These are phyloP conservation scores for Cardiospermum halicacabum DNA, from an alignment of 345 rosid genomes.

Conservation along the genomic window DNA sequence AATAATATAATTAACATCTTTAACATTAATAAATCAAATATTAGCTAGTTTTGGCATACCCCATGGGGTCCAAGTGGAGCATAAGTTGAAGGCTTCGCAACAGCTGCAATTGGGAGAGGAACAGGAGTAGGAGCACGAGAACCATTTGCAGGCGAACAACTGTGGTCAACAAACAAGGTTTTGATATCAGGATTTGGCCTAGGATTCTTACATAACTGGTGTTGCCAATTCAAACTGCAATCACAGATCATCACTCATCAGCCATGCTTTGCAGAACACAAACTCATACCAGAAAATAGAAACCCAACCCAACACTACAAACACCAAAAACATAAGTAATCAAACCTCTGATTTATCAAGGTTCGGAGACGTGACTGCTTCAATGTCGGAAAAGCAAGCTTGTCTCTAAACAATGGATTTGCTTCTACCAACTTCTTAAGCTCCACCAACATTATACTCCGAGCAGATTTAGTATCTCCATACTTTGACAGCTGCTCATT, in stretches of 20 bases:
- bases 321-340: background rate
- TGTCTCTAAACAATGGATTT: constrained; percentile 30
- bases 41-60: constrained; percentile 23
- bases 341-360: constrained; percentile 33
- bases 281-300: background rate
- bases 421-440: constrained; percentile 32
- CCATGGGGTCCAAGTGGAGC: constrained; percentile 53
- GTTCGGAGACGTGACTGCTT: constrained; percentile 28
- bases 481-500: constrained; percentile 32
- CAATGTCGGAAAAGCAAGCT: constrained; percentile 29
- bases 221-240: constrained; percentile 75
- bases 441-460: constrained; percentile 29
- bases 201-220: constrained; percentile 65
- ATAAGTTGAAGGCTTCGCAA: constrained; percentile 48
- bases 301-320: background rate
- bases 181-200: constrained; percentile 70
- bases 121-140: constrained; percentile 58
- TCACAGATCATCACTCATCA: background rate
- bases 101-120: constrained; percentile 52
- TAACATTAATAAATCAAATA: background rate
- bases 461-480: constrained; percentile 33
- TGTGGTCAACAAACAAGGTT: constrained; percentile 58
- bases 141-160: constrained; percentile 57
- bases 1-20: background rate
- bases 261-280: background rate